Percentiles rank a stretch among this genome's conserved stretches.
These are phyloP conservation scores for Beta vulgaris DNA, from an alignment of 148 eudicot species.

Conservation along the genomic window DNA sequence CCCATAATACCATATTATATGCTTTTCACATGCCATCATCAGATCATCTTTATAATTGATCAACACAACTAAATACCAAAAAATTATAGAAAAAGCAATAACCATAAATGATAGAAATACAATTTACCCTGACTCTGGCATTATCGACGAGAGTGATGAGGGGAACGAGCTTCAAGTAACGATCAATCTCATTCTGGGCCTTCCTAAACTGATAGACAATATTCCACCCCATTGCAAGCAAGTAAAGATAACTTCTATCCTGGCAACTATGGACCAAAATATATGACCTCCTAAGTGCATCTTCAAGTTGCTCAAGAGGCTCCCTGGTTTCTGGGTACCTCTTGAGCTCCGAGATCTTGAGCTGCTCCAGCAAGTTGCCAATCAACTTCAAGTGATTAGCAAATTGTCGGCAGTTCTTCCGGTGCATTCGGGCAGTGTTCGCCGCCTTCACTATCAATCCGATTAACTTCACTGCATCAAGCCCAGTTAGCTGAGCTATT, in stretches of 20 bases:
- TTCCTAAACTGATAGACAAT: slow-evolving; percentile 91
- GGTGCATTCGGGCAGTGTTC: slow-evolving; percentile 89
- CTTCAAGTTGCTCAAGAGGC: slow-evolving; percentile 94
- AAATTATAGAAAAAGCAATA: not conserved
- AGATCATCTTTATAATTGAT: slow-evolving; percentile 13
- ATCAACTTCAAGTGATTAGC: slow-evolving; percentile 86
- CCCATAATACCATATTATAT: slow-evolving; percentile 3
- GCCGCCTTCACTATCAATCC: slow-evolving; percentile 86
- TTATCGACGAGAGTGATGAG: slow-evolving; percentile 90
- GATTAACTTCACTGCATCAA: slow-evolving; percentile 73
- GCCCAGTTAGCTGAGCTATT: slow-evolving; percentile 73
- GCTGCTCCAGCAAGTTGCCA: slow-evolving; percentile 75
- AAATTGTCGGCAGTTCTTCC: slow-evolving; percentile 81
- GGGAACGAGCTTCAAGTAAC: slow-evolving; percentile 92
- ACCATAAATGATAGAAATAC: not conserved
- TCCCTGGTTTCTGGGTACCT: slow-evolving; percentile 88
- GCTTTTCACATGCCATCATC: slow-evolving; percentile 17
- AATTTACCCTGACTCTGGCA: slow-evolving; percentile 95
- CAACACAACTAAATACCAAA: slow-evolving; percentile 2
- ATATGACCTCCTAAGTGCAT: slow-evolving; percentile 86
- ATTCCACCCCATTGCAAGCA: slow-evolving; percentile 99
- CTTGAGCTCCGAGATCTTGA: slow-evolving; percentile 79
- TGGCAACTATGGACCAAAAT: slow-evolving; percentile 86
- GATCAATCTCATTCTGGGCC: slow-evolving; percentile 92
- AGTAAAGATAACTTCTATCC: slow-evolving; percentile 81